Evolutionary conservation across 768 basidiomycete species (phyloP), one percentile per base, ranked within the genome.

Genomic region (Scleroderma bovista): DNA sequence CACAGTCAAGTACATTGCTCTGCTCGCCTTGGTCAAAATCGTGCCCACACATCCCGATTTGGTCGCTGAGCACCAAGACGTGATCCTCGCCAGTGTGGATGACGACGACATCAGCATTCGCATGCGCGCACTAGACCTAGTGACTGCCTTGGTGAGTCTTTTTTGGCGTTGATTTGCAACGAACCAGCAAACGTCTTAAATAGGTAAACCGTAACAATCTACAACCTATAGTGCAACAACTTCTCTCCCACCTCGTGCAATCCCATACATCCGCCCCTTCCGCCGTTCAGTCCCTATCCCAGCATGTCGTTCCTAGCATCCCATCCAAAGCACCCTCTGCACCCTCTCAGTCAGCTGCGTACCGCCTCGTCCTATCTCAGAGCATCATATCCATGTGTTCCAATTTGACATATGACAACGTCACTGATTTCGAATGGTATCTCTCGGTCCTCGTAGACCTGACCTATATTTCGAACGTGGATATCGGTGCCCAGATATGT

Each of bases 401-500:
- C 2, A 78, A 81, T 48, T 83, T 83, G 33, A 87, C 85, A 19
- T 98, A 95, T 63, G 83, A 85, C 46, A 87, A 93, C 59, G 77
- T 99, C 23, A 75, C 78, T 40, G 94, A 97, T 69, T 98, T 98
- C 62, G 91, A 97, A 62, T 99, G 96, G 95, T 96, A 93, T 65
- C 76, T 98, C 19, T 96, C 95, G 5, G 92, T 94, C 8, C 81
- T 98, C 24, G 80, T 97, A 41, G 93, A 97, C 61, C 75, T 98
- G 9, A 84, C 91, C 1, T 91, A 96, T 62, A 77, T 97, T 36
- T 87, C 92, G 45, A 79, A 83, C 23, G 89, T 85, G 43, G 75
- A 88, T 55, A 74, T 96, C 43, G 93, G 93, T 2, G 60, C 69
- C 1, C 79, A 87, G 58, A 86, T 97, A 47, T 78, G 84, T 12